Base-by-base conservation (phyloP, 2,329 filamentous ascomycete genomes). In the Paecilomyces sp. region DNA sequence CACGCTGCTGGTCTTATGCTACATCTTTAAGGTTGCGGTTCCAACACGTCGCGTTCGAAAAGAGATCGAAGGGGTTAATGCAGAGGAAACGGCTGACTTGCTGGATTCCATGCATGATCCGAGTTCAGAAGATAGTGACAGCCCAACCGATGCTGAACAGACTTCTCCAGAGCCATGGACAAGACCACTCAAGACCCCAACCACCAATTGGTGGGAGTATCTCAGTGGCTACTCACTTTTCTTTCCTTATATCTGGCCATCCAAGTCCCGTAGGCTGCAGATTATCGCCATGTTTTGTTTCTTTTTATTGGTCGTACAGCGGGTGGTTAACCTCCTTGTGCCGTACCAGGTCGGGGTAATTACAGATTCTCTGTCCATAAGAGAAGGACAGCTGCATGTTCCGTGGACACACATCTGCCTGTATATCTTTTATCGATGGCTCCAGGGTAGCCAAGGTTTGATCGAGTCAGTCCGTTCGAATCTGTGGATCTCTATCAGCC, bases 181-280 rank as follows among this genome's bases (percentile, higher is more conserved):
- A 73, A 88, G 93, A 66, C 92, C 92, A 1, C 88, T 89, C 47
- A 93, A 91, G 64, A 84, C 91, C 7, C 92, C 91, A 2, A 89
- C 90, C 66, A 91, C 90, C 65, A 94, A 87, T 57, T 99, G 94
- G 94, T 96, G 90, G 86, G 92, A 97, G 71, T 99, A 99, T 73
- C 80, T 97, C 62, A 87, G 88, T 64, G 92, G 93, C 54, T 99
- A 97, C 74, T 90, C 88, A 11, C 81, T 97, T 57, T 96, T 99
- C 77, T 95, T 97, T 72, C 93, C 92, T 0, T 99, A 97, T 71
- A 84, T 97, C 61, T 99, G 94, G 94, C 94, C 94, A 0, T 89
- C 87, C 68, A 93, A 93, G 70, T 87, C 91, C 56, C 77, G 82
- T 41, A 83, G 81, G 64, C 80, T 99, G 59, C 88, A 97, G 77